Base-by-base conservation (phyloP, 805 yeast species). In the Ogataea thermomethanolica region DNA sequence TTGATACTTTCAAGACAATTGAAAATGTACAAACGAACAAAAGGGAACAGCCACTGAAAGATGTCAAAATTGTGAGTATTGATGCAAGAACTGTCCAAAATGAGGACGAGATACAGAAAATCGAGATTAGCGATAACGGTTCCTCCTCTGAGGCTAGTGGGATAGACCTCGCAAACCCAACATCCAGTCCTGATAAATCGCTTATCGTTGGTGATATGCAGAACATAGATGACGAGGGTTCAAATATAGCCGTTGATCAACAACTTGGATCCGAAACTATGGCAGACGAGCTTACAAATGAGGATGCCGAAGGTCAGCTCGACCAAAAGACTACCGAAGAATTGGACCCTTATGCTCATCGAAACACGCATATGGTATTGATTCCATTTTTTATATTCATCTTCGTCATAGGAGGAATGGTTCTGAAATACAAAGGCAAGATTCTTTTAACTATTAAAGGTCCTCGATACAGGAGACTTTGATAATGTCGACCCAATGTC, bases 1-100 rank as follows among this genome's bases (percentile, higher is more conserved):
- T 74, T 43, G 83, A 81, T 15, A 73, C 82, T 5, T 71, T 86
- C 30, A 73, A 75, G 29, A 59, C 70, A 48, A 70, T 87, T 46
- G 89, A 84, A 59, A 65, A 67, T 37, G 76, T 76, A 37, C 65
- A 76, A 47, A 75, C 81, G 4, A 61, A 60, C 34, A 41, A 41
- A 1, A 25, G 44, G 1, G 69, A 70, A 45, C 66, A 57, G 42
- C 85, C 85, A 20, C 44, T 54, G 5, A 56, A 60, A 22, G 70
- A 69, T 14, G 66, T 80, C 9, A 61, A 48, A 9, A 71, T 81
- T 38, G n/a, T 30, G 11, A 30, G 44, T 1, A 55, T 56, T 8
- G 28, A 47, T 13, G 27, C 40, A 11, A 23, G 44, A 14, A 25
- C 35, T 5, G 32, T 45, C 23, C 10, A 10, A n/a, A 9, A 25